Base-by-base conservation (phyloP, 306 rosid genomes). In the Cicer judaicum region DNA sequence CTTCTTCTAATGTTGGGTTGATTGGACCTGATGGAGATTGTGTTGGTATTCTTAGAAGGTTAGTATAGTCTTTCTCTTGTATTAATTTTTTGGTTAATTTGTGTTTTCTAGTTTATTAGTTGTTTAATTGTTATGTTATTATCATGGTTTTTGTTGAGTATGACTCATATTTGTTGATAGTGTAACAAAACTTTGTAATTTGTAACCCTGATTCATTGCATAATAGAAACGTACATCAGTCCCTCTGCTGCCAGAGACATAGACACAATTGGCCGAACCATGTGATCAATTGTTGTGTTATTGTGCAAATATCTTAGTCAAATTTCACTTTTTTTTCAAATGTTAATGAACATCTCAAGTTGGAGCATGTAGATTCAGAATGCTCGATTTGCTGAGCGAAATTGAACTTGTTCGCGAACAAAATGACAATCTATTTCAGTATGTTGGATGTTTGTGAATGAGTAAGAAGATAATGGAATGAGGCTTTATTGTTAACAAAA, bases 1-100 rank as follows among this genome's bases (percentile, higher is more conserved):
- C 84, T 3, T 84, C 89, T 8, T 59, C 84, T 2, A 60, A 89
- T 61, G 97, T 92, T 69, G 87, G 69, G 15, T 79, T 95, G 92
- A 40, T 90, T 7, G 98, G 87, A 4, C 93, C 97, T 9, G 66
- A 76, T 80, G 99, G 93, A 44, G 91, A 90, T 75, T 85, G 60
- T 78, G 79, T 90, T 64, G 97, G 87, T 7, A 85, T 89, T 70
- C 96, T 95, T 63, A 81, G 91, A 68, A 87, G 96, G 99, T 92
- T 36, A 70, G 90, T 84, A 2, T 66, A 5, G 40, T 70, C 50
- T 70, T 69, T 0, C 1, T 48, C 54, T 21, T 24, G 2, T 2
- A 50, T 44, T 42, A 19, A 7, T 48, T 77, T 68, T 29, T 1
- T 29, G 72, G 64, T 40, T 66, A 34, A 15, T 70, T 70, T 8